Base-by-base conservation (phyloP, 371 early-diverging fungal genomes). In the Haplosporangium sp. region DNA sequence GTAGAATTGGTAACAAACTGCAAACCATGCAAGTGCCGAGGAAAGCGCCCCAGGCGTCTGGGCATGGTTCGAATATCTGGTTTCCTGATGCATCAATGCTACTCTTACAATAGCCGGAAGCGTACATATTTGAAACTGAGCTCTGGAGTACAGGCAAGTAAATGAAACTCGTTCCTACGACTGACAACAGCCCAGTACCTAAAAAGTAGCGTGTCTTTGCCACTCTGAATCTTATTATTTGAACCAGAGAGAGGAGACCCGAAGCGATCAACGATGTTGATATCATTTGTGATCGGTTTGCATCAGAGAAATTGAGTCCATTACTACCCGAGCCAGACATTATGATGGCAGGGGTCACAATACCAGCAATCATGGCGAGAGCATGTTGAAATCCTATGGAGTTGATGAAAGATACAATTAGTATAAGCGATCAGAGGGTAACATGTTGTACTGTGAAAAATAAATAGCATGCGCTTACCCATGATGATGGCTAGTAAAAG, bases 21-120 rank as follows among this genome's bases (percentile, higher is more conserved):
- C 90, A 88, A 11, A 89, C 75, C 88, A 88, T 84, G 72, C 86
- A 85, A 27, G 91, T 90, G 40, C 91, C 91, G 7, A 90, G 74
- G 60, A 87, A 85, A 2, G 89, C 90, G 38, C 91, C 91, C 86
- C 86, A 90, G 7, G 87, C 91, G 17, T 84, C 66, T 19, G 86
- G 87, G 63, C 91, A 90, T 4, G 91, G 84, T 2, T 88, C 67
- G 61, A 87, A 84, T 10, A 73, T 67, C 34, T 71, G 71, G 7
- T 86, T 82, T 5, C 90, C 90, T 48, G 86, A 86, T n/a, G 69
- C 78, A 8, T 85, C 67, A 6, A 53, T 4, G 4, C 50, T 52
- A 39, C 62, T 63, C 44, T 79, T 60, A 56, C 74, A 69, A 52
- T 34, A 67, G 8, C 75, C 72, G 3, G 74, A 73, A 19, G 70